Evolutionary conservation across 345 rosid genomes (phyloP).

Genomic region (Garcia nutans): DNA sequence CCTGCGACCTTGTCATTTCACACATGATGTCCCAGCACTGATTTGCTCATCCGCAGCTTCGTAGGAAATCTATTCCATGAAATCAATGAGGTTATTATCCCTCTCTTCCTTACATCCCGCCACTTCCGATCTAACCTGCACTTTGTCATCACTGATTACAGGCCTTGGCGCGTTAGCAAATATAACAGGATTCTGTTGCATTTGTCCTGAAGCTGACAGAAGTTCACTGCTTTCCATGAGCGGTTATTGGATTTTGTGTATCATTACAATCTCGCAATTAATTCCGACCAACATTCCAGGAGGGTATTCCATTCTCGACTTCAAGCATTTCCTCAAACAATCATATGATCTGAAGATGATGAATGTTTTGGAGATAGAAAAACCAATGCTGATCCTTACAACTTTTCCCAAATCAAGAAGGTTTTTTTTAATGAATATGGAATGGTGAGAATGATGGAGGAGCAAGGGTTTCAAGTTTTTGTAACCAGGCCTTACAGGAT

Average conservation of each 20-base stretch:
- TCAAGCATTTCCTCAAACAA: conserved; percentile 37
- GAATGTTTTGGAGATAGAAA: conserved; percentile 14
- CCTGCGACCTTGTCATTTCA: conserved; percentile 20
- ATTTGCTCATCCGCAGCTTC: conserved; percentile 43
- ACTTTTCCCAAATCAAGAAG: conserved; percentile 33
- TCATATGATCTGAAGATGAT: conserved; percentile 29
- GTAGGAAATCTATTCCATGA: conserved; percentile 42
- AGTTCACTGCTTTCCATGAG: conserved; percentile 47
- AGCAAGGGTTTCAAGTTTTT: conserved; percentile 18
- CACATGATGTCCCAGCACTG: conserved; percentile 30
- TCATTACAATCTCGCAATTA: conserved; percentile 32
- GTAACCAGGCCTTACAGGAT: too few relatives aligned
- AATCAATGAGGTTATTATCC: conserved; percentile 42
- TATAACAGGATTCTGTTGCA: conserved; percentile 26
- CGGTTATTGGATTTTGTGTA: conserved; percentile 37
- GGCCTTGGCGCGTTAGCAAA: conserved; percentile 37
- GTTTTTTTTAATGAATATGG: conserved; percentile 35
- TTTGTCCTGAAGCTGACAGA: conserved; percentile 23
- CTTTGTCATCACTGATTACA: conserved; percentile 37
- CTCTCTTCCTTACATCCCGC: conserved; percentile 43
- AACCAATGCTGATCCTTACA: conserved; percentile 35
- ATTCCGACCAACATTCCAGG: conserved; percentile 23
- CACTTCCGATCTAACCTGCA: conserved; percentile 30
- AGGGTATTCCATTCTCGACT: conserved; percentile 41
- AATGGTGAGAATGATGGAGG: conserved; percentile 34